phyloP scores from a whole-genome alignment of 108 stramenopile genomes.

The Fistulifera pelliculosa region DNA sequence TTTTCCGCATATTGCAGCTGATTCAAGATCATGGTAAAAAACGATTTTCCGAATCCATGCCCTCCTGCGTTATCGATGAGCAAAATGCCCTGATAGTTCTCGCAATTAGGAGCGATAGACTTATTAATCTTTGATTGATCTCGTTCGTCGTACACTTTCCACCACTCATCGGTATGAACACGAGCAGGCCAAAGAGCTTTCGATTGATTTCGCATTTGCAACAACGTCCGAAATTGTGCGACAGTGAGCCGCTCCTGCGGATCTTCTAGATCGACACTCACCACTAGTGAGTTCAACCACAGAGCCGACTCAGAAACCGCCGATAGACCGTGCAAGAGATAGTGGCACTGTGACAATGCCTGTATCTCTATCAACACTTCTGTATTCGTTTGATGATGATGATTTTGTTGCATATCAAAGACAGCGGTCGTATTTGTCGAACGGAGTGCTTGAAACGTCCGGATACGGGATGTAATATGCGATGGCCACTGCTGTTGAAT shows the following conservation, averaged over 20 bases:
- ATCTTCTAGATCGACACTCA: constrained; percentile 45
- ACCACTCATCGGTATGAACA: constrained; percentile 20
- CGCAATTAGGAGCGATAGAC: constrained; percentile 8
- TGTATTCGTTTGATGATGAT: constrained; percentile 41
- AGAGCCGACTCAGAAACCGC: constrained; percentile 41
- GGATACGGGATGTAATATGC: constrained; percentile 18
- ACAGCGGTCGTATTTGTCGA: constrained; percentile 28
- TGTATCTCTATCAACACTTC: constrained; percentile 39
- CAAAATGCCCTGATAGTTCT: constrained; percentile 27
- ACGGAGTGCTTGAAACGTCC: constrained; percentile 27
- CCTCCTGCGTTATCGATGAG: constrained; percentile 19
- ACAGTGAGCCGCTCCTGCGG: constrained; percentile 12
- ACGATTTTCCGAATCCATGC: constrained; percentile 15
- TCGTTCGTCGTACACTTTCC: constrained; percentile 15
- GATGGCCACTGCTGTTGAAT: constrained; percentile 33
- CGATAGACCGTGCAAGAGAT: constrained; percentile 43
- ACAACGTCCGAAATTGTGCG: constrained; percentile 18
- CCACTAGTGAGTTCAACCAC: constrained; percentile 39
- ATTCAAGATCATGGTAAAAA: constrained; percentile 33
- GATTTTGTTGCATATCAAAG: constrained; percentile 27
- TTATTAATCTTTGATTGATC: neutral
- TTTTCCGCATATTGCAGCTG: constrained; percentile 34
- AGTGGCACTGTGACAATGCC: constrained; percentile 41
- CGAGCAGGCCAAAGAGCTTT: constrained; percentile 8
- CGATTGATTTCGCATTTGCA: constrained; percentile 23